These are phyloP conservation scores for Trypanosoma boissoni DNA, from an alignment of 208 protist genomes.

Conservation along the genomic window DNA sequence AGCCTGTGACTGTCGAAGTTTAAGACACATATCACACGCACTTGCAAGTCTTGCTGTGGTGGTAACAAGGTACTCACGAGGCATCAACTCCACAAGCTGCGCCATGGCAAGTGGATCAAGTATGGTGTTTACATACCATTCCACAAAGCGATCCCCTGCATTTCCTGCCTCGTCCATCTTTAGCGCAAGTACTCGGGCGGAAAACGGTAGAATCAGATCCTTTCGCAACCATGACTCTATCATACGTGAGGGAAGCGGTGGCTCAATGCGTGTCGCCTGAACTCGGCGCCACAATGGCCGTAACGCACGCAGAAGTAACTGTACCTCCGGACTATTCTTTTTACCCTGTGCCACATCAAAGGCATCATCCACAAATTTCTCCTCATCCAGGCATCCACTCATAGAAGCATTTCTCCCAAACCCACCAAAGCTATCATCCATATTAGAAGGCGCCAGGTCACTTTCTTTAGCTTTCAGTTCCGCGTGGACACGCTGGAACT, in stretches of 20 bases:
- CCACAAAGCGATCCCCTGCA: constrained; percentile 65
- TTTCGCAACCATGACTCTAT: constrained; percentile 74
- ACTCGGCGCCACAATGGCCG: constrained; percentile 18
- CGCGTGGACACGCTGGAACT: constrained; percentile 53
- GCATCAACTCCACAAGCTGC: constrained; percentile 72
- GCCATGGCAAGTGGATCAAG: constrained; percentile 77
- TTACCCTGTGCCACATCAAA: constrained; percentile 12
- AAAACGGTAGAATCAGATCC: constrained; percentile 74
- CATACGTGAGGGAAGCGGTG: constrained; percentile 33
- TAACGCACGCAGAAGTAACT: constrained; percentile 12
- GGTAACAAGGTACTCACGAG: constrained; percentile 67
- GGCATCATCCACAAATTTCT: constrained; percentile 17
- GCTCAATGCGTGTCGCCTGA: constrained; percentile 38
- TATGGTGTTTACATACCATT: constrained; percentile 81
- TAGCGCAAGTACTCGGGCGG: constrained; percentile 66
- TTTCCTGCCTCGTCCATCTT: constrained; percentile 36
- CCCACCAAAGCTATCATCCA: not conserved
- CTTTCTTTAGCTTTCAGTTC: constrained; percentile 55
- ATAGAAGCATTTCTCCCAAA: too few species aligned
- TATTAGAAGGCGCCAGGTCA: not conserved
- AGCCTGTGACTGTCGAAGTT: constrained; percentile 41
- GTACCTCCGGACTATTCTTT: constrained; percentile 7
- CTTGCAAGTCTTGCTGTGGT: constrained; percentile 71
- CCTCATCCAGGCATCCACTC: too few species aligned
- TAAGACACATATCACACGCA: constrained; percentile 43